Base-by-base conservation (phyloP, 768 basidiomycete genomes). In the Leccinum ochraceum region DNA sequence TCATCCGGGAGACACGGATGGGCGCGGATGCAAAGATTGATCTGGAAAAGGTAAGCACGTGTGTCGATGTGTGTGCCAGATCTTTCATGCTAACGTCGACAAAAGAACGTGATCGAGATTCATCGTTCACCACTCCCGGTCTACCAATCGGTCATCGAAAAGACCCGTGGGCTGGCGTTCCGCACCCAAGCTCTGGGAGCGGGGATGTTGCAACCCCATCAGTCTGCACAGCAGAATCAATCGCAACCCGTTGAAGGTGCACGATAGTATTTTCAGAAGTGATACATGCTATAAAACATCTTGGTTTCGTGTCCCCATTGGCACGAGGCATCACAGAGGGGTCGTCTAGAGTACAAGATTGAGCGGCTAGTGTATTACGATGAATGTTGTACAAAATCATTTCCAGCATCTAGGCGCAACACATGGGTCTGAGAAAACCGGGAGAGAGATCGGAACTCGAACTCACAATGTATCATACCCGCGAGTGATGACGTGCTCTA, bases 11-110 rank as follows among this genome's bases (percentile, higher is more conserved):
- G 76, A 96, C 95, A 6, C 85, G 94, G 51, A 94, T 96, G 90
- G 94, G 94, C 14, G 89, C 92, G 1, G 96, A 98, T 67, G 96
- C 96, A 55, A 97, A 96, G 79, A 98, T 98, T 61, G 96, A 98
- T 74, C 81, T 98, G 28, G 94, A 95, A 76, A 94, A 96, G 81
- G 94, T 92, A 62, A 44, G 60, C 32, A 5, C 30, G 50, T 44
- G 16, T 8, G 16, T 49, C 39, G 2, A 37, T 32, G 30, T 44
- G 24, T 10, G 2, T n/a, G 16, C 11, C 5, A 4, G 3, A 9
- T 53, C 30, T 54, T 61, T 63, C 42, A 71, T 60, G 37, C 9
- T n/a, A 56, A 20, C 56, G 52, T 51, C 56, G 34, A n/a, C 62
- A 28, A 75, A 13, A 95, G 94, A 97, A 98, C 72, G 91, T 96